These are phyloP conservation scores for Phytophthora crassamura DNA, from an alignment of 352 stramenopile genomes.

Conservation along the genomic window DNA sequence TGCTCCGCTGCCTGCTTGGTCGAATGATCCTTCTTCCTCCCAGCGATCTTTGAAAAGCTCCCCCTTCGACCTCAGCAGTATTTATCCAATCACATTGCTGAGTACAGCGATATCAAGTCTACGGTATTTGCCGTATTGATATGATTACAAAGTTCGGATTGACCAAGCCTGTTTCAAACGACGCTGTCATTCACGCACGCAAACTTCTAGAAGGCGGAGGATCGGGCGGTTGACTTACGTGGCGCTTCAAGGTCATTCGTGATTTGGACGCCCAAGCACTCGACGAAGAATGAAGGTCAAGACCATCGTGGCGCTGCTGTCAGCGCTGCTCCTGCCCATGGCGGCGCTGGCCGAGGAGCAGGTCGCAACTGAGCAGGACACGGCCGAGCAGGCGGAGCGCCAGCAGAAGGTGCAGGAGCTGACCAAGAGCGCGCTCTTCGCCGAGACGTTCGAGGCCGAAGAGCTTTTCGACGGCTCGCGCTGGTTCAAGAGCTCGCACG, in stretches of 20 bases:
- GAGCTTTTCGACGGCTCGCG: conserved; percentile 66
- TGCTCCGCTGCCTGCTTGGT: conserved; percentile 42
- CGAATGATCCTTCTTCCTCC: conserved; percentile 14
- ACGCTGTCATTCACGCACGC: not conserved
- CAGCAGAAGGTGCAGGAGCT: conserved; percentile 62
- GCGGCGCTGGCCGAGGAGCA: conserved; percentile 27
- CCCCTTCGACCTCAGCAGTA: conserved; percentile 6
- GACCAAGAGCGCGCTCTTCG: conserved; percentile 62
- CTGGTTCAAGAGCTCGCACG: conserved; percentile 86
- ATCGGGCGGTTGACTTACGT: too few relatives aligned
- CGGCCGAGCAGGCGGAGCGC: conserved; percentile 28
- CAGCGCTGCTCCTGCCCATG: conserved; percentile 50
- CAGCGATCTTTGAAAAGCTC: conserved; percentile 43
- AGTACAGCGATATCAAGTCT: too few relatives aligned
- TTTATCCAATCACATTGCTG: too few relatives aligned
- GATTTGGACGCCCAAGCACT: conserved; percentile 4
- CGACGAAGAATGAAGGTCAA: conserved; percentile 60
- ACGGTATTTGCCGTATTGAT: not conserved
- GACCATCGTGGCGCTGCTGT: conserved; percentile 46
- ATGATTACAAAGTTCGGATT: not conserved
- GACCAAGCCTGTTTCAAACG: not conserved
- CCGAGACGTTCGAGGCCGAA: conserved; percentile 80
- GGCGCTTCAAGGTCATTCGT: conserved; percentile 12
- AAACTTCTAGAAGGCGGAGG: too few relatives aligned
- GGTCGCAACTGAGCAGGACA: conserved; percentile 1